A percentile compares a stretch with the other conserved stretches of the same genome.
Conservation (phyloP, 2,329 filamentous ascomycete genomes). For the Thelonectria olida region DNA sequence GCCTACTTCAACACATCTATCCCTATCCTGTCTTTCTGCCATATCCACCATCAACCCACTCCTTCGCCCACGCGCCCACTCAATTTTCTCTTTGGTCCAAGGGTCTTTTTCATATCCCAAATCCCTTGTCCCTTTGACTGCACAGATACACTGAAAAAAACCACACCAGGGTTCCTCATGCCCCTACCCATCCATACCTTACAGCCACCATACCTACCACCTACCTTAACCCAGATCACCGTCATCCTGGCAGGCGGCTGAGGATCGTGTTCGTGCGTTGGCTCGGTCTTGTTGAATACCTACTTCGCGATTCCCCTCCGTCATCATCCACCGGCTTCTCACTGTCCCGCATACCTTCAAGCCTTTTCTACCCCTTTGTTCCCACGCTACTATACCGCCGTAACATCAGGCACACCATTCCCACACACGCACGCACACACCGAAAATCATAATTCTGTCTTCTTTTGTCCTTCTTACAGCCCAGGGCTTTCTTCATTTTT, state of each 20-base stretch:
- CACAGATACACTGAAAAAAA: background rate
- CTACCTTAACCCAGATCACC: background rate
- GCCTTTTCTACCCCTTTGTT: slow-evolving; percentile 35
- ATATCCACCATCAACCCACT: slow-evolving; percentile 26
- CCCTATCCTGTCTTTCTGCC: slow-evolving; percentile 8
- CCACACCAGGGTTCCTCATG: slow-evolving; percentile 3
- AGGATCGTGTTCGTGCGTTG: slow-evolving; percentile 22
- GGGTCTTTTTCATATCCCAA: slow-evolving; percentile 11
- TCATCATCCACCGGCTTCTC: slow-evolving; percentile 39
- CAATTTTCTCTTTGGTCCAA: slow-evolving; percentile 8
- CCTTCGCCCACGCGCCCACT: slow-evolving; percentile 4
- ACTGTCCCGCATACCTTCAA: slow-evolving; percentile 29
- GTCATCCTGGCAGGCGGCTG: slow-evolving; percentile 13
- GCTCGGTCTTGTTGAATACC: slow-evolving; percentile 19
- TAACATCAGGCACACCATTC: slow-evolving; percentile 18
- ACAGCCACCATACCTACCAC: slow-evolving; percentile 4
- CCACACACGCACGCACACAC: slow-evolving; percentile 3
- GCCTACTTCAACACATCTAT: slow-evolving; percentile 7
- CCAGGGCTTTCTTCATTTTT: slow-evolving; percentile 7
- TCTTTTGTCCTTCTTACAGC: slow-evolving; percentile 4
- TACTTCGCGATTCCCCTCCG: slow-evolving; percentile 28
- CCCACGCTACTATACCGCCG: slow-evolving; percentile 37
- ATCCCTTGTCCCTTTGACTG: slow-evolving; percentile 3
- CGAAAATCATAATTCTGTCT: slow-evolving; percentile 13
- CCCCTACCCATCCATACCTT: slow-evolving; percentile 1